phyloP scores from a whole-genome alignment of 106 monocot genomes.

The Phalaenopsis aphrodite region DNA sequence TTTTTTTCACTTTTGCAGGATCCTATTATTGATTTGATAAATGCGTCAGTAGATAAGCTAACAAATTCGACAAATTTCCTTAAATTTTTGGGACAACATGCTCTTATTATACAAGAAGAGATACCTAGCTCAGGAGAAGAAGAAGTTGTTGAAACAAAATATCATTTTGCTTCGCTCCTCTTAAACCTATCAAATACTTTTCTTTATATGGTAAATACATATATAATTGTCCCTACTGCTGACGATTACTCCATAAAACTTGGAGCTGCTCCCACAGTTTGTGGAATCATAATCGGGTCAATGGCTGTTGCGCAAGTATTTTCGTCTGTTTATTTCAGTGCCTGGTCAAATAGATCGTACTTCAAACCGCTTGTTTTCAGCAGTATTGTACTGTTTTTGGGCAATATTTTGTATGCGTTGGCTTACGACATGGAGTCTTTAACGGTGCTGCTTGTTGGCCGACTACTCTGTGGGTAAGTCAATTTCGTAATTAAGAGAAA shows the following conservation, averaged over 20 bases:
- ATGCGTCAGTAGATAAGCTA: slow-evolving; percentile 69
- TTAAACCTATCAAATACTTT: slow-evolving; percentile 92
- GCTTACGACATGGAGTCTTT: slow-evolving; percentile 84
- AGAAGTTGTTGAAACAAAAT: slow-evolving; percentile 42
- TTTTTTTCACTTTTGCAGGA: slow-evolving; percentile 37
- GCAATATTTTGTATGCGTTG: slow-evolving; percentile 80
- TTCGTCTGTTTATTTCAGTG: slow-evolving; percentile 94
- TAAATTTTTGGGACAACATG: slow-evolving; percentile 84
- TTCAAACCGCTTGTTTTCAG: slow-evolving; percentile 89
- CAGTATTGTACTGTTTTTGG: slow-evolving; percentile 71
- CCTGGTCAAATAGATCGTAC: slow-evolving; percentile 98
- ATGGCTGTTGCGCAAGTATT: slow-evolving; percentile 98
- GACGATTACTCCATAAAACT: slow-evolving; percentile 89
- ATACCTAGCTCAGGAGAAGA: slow-evolving; percentile 41
- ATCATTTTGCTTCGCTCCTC: slow-evolving; percentile 82
- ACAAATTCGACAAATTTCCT: slow-evolving; percentile 84
- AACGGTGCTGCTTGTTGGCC: slow-evolving; percentile 67
- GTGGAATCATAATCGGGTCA: slow-evolving; percentile 93
- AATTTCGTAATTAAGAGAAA: background rate
- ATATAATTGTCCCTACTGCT: slow-evolving; percentile 95
- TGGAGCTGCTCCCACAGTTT: slow-evolving; percentile 92
- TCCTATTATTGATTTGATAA: slow-evolving; percentile 73
- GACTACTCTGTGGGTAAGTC: slow-evolving; percentile 87
- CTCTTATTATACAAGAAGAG: slow-evolving; percentile 86
- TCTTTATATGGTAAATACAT: slow-evolving; percentile 99